phyloP scores from a whole-genome alignment of 345 rosid genomes.

The Ricinus communis region DNA sequence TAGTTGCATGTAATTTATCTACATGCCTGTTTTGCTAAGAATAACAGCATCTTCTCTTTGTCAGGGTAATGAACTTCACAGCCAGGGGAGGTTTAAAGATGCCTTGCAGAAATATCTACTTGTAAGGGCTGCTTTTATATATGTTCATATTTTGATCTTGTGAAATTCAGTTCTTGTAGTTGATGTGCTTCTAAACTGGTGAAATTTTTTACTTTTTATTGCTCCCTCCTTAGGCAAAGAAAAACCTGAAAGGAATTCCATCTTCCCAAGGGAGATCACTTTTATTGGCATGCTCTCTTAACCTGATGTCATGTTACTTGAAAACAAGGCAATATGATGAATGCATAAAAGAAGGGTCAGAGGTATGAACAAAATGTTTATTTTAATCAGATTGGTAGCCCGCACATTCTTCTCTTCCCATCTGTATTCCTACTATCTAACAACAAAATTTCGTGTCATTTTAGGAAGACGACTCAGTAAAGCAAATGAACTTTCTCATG shows the following conservation, averaged over 20 bases:
- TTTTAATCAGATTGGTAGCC: too few relatives aligned
- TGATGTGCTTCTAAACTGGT: slow-evolving; percentile 11
- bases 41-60: too few relatives aligned
- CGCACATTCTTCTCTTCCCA: background rate
- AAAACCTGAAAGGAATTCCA: slow-evolving; percentile 65
- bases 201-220: slow-evolving; percentile 7
- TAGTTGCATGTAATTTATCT: background rate
- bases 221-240: slow-evolving; percentile 63
- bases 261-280: slow-evolving; percentile 62
- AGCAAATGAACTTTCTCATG: background rate
- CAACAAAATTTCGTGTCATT: background rate
- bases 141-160: background rate
- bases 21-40: too few relatives aligned
- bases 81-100: slow-evolving; percentile 62
- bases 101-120: slow-evolving; percentile 79
- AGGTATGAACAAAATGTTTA: slow-evolving; percentile 66
- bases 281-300: slow-evolving; percentile 78
- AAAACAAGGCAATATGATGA: slow-evolving; percentile 65
- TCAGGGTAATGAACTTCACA: slow-evolving; percentile 93
- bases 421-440: background rate
- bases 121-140: slow-evolving; percentile 45
- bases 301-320: slow-evolving; percentile 95
- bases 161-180: background rate
- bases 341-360: slow-evolving; percentile 82
- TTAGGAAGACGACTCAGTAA: background rate